Conservation (phyloP, 768 basidiomycete genomes). For the Pleurotus djamor region DNA sequence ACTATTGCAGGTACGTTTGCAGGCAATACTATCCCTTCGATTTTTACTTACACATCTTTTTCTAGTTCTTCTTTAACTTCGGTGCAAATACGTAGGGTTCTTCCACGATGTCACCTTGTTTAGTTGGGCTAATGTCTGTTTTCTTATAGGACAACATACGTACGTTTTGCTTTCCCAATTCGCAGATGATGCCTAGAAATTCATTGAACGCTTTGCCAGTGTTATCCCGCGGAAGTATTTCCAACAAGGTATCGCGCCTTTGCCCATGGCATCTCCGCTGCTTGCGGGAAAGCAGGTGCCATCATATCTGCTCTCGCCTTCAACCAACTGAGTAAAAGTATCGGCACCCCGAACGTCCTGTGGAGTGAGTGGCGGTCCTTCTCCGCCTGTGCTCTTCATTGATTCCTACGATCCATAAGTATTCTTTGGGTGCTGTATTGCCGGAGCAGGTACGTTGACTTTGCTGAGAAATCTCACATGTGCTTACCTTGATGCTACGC, state of each 20-base stretch:
- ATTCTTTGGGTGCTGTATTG: conserved; percentile 63
- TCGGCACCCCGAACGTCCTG: conserved; percentile 64
- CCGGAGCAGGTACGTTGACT: conserved; percentile 37
- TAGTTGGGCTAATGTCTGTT: neutral
- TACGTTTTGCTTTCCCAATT: conserved; percentile 18
- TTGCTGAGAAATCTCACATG: too few relatives aligned
- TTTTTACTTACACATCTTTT: neutral
- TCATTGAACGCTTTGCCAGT: conserved; percentile 28
- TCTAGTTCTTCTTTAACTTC: conserved; percentile 79
- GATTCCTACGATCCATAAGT: conserved; percentile 31
- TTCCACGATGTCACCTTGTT: neutral
- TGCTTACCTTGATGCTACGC: neutral
- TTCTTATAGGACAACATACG: conserved; percentile 46
- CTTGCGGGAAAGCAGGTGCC: conserved; percentile 71
- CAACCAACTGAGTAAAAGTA: conserved; percentile 55
- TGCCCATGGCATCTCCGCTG: conserved; percentile 77
- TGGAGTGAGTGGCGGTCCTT: conserved; percentile 61
- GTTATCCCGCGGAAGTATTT: conserved; percentile 78
- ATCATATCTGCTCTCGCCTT: conserved; percentile 77
- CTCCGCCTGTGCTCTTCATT: too few relatives aligned
- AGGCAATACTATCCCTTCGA: neutral
- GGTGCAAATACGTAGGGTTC: conserved; percentile 64
- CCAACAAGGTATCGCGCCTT: conserved; percentile 73
- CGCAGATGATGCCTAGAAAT: neutral
- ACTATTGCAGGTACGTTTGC: conserved; percentile 48